These are phyloP conservation scores for Conoideocrella luteorostrata DNA, from an alignment of 2,329 filamentous ascomycete genomes.

Conservation along the genomic window DNA sequence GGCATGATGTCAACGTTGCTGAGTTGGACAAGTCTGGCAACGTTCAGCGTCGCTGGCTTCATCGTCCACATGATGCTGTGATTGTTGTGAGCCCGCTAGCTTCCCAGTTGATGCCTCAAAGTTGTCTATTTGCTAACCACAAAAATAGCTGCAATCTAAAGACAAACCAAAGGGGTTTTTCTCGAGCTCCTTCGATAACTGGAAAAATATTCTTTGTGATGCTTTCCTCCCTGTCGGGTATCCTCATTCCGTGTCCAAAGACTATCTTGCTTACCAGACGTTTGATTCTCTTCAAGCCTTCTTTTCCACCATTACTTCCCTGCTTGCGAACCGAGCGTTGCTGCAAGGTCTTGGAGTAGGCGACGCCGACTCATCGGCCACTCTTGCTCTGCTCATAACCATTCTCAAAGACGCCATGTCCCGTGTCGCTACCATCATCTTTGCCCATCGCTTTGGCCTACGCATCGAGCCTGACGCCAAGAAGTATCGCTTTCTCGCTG, in stretches of 20 bases:
- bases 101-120: background rate
- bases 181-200: slow-evolving; percentile 24
- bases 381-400: slow-evolving; percentile 72
- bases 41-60: slow-evolving; percentile 27
- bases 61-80: slow-evolving; percentile 19
- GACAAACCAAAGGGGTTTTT: slow-evolving; percentile 17
- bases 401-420: slow-evolving; percentile 78
- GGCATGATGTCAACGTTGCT: slow-evolving; percentile 22
- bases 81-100: slow-evolving; percentile 17
- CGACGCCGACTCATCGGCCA: slow-evolving; percentile 71
- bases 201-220: slow-evolving; percentile 44
- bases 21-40: slow-evolving; percentile 34
- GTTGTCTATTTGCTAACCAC: no score
- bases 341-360: slow-evolving; percentile 77
- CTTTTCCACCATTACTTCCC: slow-evolving; percentile 70
- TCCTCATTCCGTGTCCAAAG: slow-evolving; percentile 75
- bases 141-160: slow-evolving; percentile 19
- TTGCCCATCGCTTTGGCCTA: slow-evolving; percentile 75
- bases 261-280: slow-evolving; percentile 70
- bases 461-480: slow-evolving; percentile 88
- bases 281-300: slow-evolving; percentile 79
- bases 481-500: slow-evolving; percentile 77
- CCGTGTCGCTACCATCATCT: slow-evolving; percentile 76
- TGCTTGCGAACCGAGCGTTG: slow-evolving; percentile 76
- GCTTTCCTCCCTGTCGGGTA: slow-evolving; percentile 85